phyloP scores from a whole-genome alignment of 352 stramenopile species.

The Globisporangium radiosum region DNA sequence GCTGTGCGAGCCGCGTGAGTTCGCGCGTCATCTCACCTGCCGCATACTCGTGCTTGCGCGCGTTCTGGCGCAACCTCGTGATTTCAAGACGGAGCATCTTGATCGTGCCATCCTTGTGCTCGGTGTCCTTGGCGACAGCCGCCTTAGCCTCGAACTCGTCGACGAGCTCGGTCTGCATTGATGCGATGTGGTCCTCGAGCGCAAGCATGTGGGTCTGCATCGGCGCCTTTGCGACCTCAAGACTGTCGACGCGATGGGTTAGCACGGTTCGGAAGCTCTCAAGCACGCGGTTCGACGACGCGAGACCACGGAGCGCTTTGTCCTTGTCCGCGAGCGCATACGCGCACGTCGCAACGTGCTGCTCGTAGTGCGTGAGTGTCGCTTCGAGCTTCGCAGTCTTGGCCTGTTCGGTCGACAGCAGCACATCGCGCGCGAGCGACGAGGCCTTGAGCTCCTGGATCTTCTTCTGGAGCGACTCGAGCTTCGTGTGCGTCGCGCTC shows the following conservation, averaged over 20 bases:
- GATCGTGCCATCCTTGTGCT: constrained; percentile 70
- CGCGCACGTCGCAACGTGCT: constrained; percentile 68
- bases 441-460: constrained; percentile 78
- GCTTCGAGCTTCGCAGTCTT: constrained; percentile 60
- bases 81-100: constrained; percentile 70
- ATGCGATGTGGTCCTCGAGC: constrained; percentile 62
- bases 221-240: constrained; percentile 64
- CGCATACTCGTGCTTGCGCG: constrained; percentile 74
- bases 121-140: constrained; percentile 49
- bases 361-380: constrained; percentile 62
- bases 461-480: constrained; percentile 80
- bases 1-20: constrained; percentile 59
- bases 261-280: constrained; percentile 83
- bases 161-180: constrained; percentile 72
- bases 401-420: constrained; percentile 62
- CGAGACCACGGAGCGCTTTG: constrained; percentile 48
- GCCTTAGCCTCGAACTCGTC: constrained; percentile 69
- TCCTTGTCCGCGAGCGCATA: constrained; percentile 66
- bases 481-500: constrained; percentile 71
- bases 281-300: constrained; percentile 69
- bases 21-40: constrained; percentile 78
- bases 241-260: constrained; percentile 63
- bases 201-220: constrained; percentile 54
- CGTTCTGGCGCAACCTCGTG: constrained; percentile 62
- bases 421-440: constrained; percentile 56